These are phyloP conservation scores for Tylopilus subfusipes DNA, from an alignment of 768 basidiomycete genomes.

Conservation along the genomic window DNA sequence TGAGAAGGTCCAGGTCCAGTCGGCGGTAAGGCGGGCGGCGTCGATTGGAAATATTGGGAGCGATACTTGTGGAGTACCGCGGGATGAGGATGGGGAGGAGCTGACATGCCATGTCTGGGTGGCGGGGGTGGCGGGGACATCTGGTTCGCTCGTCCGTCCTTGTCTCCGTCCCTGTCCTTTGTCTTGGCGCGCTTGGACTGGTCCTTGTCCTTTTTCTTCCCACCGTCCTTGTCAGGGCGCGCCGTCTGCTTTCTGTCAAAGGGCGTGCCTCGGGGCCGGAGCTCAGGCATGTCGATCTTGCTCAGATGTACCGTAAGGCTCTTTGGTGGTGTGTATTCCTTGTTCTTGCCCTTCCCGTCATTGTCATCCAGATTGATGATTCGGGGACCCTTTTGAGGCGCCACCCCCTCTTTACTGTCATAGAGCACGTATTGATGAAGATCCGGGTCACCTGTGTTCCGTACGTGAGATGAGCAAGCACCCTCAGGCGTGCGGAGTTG, in stretches of 20 bases:
- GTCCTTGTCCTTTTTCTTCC: slow-evolving; percentile 13
- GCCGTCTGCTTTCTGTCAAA: not conserved
- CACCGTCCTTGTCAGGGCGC: not conserved
- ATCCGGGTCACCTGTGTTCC: slow-evolving; percentile 51
- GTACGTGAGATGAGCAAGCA: slow-evolving; percentile 27
- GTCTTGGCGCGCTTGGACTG: slow-evolving; percentile 24
- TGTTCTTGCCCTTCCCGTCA: slow-evolving; percentile 39
- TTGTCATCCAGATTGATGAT: slow-evolving; percentile 62
- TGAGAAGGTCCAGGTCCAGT: not conserved
- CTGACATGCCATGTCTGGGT: slow-evolving; percentile 2
- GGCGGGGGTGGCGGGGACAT: not conserved
- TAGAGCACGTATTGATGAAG: slow-evolving; percentile 76
- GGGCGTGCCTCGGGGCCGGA: slow-evolving; percentile 32
- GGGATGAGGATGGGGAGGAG: slow-evolving; percentile 9
- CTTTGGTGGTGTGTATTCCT: slow-evolving; percentile 61
- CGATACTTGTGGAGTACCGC: slow-evolving; percentile 17
- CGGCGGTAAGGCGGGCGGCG: not conserved
- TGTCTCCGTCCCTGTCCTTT: slow-evolving; percentile 34
- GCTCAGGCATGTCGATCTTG: slow-evolving; percentile 85
- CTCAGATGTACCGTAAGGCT: slow-evolving; percentile 72
- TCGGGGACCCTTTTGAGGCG: slow-evolving; percentile 50
- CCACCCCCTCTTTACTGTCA: slow-evolving; percentile 41
- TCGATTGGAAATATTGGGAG: slow-evolving; percentile 12
- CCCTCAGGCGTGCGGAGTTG: not conserved
- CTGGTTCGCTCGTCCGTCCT: slow-evolving; percentile 1